phyloP scores from a whole-genome alignment of 192 early-diverging fungal species.

The Podila minutissima region DNA sequence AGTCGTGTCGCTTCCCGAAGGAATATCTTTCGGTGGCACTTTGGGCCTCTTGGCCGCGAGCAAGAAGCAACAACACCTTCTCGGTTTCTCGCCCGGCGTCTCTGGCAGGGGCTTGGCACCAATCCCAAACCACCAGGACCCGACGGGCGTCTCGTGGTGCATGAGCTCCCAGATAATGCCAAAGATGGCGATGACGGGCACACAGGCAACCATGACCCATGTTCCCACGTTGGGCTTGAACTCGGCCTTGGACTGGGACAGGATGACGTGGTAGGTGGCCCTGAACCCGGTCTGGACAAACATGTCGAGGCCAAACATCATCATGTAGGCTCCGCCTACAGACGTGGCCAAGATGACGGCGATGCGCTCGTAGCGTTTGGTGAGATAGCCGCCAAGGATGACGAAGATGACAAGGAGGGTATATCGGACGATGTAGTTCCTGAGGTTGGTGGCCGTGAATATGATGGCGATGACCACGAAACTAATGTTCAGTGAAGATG shows the following conservation, averaged over 20 bases:
- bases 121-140: conserved; percentile 38
- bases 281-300: conserved; percentile 48
- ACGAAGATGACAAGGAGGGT: conserved; percentile 19
- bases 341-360: conserved; percentile 51
- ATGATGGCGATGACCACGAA: conserved; percentile 35
- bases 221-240: conserved; percentile 35
- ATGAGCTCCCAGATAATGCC: conserved; percentile 45
- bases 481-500: conserved; percentile 8
- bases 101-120: conserved; percentile 33
- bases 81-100: conserved; percentile 22
- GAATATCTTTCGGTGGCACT: conserved; percentile 10
- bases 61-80: conserved; percentile 1
- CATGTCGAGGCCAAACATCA: conserved; percentile 54
- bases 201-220: conserved; percentile 48
- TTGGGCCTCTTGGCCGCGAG: conserved; percentile 8
- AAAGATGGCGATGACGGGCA: conserved; percentile 37
- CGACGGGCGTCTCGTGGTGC: conserved; percentile 40
- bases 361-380: conserved; percentile 33
- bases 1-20: not conserved
- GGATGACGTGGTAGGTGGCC: conserved; percentile 40
- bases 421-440: conserved; percentile 31
- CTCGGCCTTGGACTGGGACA: conserved; percentile 22
- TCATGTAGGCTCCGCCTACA: conserved; percentile 41
- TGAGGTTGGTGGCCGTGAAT: conserved; percentile 37
- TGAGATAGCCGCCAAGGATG: conserved; percentile 25